Percentiles rank a stretch among this genome's conserved stretches.
phyloP scores from a whole-genome alignment of 805 yeast species.

The Suhomyces kilbournensis region DNA sequence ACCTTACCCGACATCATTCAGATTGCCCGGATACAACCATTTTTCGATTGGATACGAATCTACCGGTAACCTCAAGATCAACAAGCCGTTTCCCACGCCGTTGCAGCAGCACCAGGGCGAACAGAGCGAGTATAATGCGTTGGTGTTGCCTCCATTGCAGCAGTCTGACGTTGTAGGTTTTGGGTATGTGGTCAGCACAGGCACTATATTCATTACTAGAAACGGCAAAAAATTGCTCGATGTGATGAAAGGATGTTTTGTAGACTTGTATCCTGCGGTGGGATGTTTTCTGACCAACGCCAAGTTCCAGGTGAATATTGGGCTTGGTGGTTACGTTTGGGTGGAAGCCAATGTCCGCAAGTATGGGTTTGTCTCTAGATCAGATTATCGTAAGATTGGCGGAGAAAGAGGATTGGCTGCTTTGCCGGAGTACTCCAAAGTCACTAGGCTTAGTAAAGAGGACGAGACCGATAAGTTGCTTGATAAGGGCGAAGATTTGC shows the following conservation, averaged over 20 bases:
- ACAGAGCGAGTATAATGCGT: constrained; percentile 42
- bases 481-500: constrained; percentile 70
- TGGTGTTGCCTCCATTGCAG: constrained; percentile 48
- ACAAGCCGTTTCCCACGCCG: constrained; percentile 56
- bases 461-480: constrained; percentile 49
- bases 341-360: constrained; percentile 52
- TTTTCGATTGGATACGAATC: constrained; percentile 74
- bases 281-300: constrained; percentile 48
- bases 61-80: constrained; percentile 65
- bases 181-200: constrained; percentile 48
- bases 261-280: constrained; percentile 52
- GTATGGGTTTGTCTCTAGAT: constrained; percentile 53
- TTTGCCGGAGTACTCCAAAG: constrained; percentile 32
- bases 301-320: constrained; percentile 41
- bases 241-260: constrained; percentile 45
- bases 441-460: constrained; percentile 10
- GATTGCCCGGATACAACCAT: constrained; percentile 70
- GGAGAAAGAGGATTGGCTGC: constrained; percentile 41
- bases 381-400: constrained; percentile 32
- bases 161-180: constrained; percentile 57
- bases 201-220: constrained; percentile 52
- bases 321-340: constrained; percentile 47
- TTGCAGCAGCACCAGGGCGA: constrained; percentile 41
- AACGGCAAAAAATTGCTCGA: constrained; percentile 55
- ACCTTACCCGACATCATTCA: constrained; percentile 67